Conservation (phyloP, 768 basidiomycete genomes). For the Leccinum subgranulosum region DNA sequence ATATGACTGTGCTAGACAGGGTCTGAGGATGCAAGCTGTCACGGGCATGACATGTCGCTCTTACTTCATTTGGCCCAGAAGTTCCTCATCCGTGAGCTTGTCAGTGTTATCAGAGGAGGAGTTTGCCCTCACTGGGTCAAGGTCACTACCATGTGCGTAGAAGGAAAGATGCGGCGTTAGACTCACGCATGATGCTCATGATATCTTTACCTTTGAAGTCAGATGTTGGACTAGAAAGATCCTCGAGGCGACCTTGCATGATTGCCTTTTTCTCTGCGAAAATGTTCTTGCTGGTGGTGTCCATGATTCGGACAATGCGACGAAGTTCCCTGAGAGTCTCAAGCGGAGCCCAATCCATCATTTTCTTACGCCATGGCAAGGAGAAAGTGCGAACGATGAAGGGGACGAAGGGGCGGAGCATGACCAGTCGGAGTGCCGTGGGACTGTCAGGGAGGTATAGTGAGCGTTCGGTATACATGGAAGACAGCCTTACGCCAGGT, state of each 20-base stretch:
- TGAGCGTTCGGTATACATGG: background rate
- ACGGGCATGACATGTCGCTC: constrained; percentile 2
- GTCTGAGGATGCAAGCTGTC: background rate
- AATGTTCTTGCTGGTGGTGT: constrained; percentile 25
- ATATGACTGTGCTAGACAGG: constrained; percentile 31
- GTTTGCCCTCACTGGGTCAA: constrained; percentile 33
- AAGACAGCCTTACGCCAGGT: constrained; percentile 26
- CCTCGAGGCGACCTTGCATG: constrained; percentile 10
- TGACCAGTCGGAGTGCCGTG: constrained; percentile 20
- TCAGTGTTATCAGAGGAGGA: constrained; percentile 27
- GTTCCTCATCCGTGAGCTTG: constrained; percentile 32
- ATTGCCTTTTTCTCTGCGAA: constrained; percentile 29
- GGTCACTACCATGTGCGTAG: background rate
- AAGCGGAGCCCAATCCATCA: constrained; percentile 33
- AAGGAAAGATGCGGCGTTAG: background rate
- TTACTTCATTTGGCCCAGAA: constrained; percentile 39
- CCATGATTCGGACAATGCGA: constrained; percentile 28
- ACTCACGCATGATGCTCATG: constrained; percentile 40
- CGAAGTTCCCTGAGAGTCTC: constrained; percentile 26
- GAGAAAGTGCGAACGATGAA: constrained; percentile 29
- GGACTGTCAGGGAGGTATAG: constrained; percentile 17
- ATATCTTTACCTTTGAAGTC: constrained; percentile 31
- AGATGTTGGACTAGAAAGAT: constrained; percentile 7
- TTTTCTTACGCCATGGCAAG: constrained; percentile 29
- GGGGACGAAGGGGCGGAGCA: constrained; percentile 33